Evolutionary conservation across 805 yeast genomes (phyloP), one percentile per base, ranked within the genome.

Genomic region (Yamadazyma philogaea): DNA sequence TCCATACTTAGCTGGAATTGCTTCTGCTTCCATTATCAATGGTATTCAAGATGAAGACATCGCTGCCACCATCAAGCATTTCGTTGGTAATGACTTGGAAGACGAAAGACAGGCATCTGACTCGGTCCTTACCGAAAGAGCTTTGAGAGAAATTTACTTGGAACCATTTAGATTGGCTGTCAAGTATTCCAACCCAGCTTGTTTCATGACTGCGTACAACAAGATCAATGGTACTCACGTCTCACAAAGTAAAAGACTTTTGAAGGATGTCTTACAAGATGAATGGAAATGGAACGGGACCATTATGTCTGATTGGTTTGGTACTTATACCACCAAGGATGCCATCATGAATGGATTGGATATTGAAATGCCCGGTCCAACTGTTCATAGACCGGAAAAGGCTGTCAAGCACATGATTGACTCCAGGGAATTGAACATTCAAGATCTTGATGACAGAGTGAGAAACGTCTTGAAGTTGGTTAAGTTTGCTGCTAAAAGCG

Each of bases 341-440:
- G 53, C 64, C 6, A 49, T 62, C 42, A 54, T 51, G 38, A 52
- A 51, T 42, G 68, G 68, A 3, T 52, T 62, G 43, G 66, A 61
- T 44, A 50, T 62, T 46, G 68, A 62, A 46, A 62, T 62, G 68
- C 68, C 68, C 0, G 68, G 68, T 8, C 64, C 63, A 11, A 48
- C 66, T 2, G 44, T 34, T 17, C 54, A 59, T 41, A 50, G 68
- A 46, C 39, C 35, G 3, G 36, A 38, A 5, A 43, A 36, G 5
- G 46, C 49, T 16, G 30, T 61, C 12, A 41, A 43, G 20, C 64
- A 59, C 37, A 57, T 56, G 63, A 39, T 61, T 4, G 40, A 41
- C 16, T 49, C 61, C 6, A 48, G 53, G 30, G 68, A 62, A 45
- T 49, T 62, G 39, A 57, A 56, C 36, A 45, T 52, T 20, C 48